Percentiles rank a stretch among this genome's conserved stretches.
These are phyloP conservation scores for Astrephomene gubernaculifera DNA, from an alignment of 139 green algal genomes.

Conservation along the genomic window DNA sequence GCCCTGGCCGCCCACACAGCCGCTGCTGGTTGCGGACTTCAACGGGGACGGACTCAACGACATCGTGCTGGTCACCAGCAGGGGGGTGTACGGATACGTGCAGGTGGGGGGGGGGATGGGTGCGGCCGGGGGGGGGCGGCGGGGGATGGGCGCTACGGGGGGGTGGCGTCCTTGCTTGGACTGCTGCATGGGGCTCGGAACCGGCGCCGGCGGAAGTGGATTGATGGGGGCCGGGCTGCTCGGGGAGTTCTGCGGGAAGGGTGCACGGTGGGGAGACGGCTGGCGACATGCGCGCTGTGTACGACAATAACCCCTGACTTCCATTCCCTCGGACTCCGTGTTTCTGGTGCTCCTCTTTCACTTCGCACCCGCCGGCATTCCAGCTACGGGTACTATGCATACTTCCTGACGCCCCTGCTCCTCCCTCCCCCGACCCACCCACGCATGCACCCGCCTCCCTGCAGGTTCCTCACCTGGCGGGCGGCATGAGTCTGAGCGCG, in stretches of 20 bases:
- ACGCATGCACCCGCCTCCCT: no score
- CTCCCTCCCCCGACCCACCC: no score
- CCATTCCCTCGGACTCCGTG: no score
- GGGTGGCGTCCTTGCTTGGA: background rate
- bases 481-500: constrained; percentile 81
- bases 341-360: background rate
- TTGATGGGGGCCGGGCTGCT: background rate
- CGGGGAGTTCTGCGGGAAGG: background rate
- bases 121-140: background rate
- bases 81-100: constrained; percentile 67
- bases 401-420: no score
- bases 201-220: background rate
- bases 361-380: background rate
- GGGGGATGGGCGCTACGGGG: background rate
- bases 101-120: constrained; percentile 49
- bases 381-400: background rate
- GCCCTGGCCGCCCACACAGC: constrained; percentile 60
- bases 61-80: constrained; percentile 76
- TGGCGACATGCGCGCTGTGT: background rate
- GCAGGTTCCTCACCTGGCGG: constrained; percentile 77
- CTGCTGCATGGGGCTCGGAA: background rate
- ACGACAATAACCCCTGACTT: background rate
- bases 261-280: no score
- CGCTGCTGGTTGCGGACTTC: constrained; percentile 86
- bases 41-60: constrained; percentile 92